phyloP scores from a whole-genome alignment of 768 basidiomycete genomes.

The Boletus reticuloceps region DNA sequence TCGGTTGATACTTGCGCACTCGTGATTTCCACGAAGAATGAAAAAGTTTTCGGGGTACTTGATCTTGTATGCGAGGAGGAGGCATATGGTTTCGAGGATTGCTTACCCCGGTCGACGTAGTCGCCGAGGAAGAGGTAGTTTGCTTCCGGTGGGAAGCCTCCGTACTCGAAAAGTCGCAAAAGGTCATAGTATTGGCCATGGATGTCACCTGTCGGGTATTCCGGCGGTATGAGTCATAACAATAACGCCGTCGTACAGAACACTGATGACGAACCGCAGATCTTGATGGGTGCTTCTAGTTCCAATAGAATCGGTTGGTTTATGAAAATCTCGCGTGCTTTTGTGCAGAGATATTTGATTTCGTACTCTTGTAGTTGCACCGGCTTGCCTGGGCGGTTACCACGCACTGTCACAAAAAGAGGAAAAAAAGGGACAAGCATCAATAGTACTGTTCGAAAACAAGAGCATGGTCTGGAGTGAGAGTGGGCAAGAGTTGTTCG shows the following conservation, averaged over 20 bases:
- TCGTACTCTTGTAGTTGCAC: conserved; percentile 98
- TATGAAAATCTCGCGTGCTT: conserved; percentile 98
- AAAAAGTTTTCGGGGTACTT: conserved; percentile 99
- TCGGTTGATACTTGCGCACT: conserved; percentile 98
- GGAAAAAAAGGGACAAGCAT: conserved; percentile 12
- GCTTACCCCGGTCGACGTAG: conserved; percentile 99
- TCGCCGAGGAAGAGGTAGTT: conserved; percentile 99
- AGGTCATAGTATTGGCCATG: conserved; percentile 99
- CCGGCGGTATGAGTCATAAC: conserved; percentile 22
- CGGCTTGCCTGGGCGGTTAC: conserved; percentile 97
- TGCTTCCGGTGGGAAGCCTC: conserved; percentile 98
- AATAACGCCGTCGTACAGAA: conserved; percentile 2
- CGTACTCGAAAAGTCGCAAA: conserved; percentile 96
- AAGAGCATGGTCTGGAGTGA: not conserved
- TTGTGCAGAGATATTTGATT: conserved; percentile 99
- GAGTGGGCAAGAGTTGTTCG: not conserved
- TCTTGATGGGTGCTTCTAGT: conserved; percentile 99
- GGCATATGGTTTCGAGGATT: conserved; percentile 99
- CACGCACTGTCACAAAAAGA: conserved; percentile 67
- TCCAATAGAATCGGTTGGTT: conserved; percentile 97
- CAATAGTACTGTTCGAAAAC: conserved; percentile 13
- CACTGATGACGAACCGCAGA: conserved; percentile 74
- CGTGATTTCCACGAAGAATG: conserved; percentile 97
- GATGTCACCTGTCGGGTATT: conserved; percentile 74
- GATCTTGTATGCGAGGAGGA: conserved; percentile 99